Evolutionary conservation across 495 filamentous ascomycete genomes (phyloP).

Genomic region (Neurospora sp.): DNA sequence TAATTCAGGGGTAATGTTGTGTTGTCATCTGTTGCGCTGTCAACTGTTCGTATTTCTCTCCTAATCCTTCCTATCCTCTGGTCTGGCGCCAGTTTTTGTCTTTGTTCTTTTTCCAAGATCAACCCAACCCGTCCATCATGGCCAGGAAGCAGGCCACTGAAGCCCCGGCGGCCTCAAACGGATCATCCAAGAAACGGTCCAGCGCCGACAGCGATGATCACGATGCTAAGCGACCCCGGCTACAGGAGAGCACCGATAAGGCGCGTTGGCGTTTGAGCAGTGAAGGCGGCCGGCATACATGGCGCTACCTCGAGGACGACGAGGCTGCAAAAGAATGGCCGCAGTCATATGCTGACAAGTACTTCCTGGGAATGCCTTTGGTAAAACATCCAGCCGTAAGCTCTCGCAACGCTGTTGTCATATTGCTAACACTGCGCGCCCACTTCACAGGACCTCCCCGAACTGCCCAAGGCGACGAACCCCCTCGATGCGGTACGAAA

Average conservation of each 20-base stretch:
- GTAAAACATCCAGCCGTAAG: slow-evolving; percentile 11
- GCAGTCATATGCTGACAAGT: slow-evolving; percentile 74
- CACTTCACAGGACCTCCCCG: slow-evolving; percentile 53
- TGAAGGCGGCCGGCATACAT: slow-evolving; percentile 77
- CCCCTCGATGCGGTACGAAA: slow-evolving; percentile 72
- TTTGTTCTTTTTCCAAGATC: not conserved
- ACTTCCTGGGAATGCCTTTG: slow-evolving; percentile 58
- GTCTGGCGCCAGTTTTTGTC: not conserved
- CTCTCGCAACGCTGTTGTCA: not conserved
- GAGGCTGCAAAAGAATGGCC: slow-evolving; percentile 70
- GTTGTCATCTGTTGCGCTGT: not conserved
- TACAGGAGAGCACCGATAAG: slow-evolving; percentile 56
- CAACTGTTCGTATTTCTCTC: not conserved
- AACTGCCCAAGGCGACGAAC: slow-evolving; percentile 56
- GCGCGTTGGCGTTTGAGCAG: slow-evolving; percentile 75
- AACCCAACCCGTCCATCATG: slow-evolving; percentile 3
- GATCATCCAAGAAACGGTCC: slow-evolving; percentile 23
- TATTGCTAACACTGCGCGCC: not conserved
- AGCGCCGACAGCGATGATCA: slow-evolving; percentile 10
- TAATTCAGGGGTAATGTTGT: not conserved
- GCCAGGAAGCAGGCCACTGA: slow-evolving; percentile 8
- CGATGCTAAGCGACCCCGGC: slow-evolving; percentile 23
- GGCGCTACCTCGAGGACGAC: slow-evolving; percentile 82
- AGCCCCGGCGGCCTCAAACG: slow-evolving; percentile 7
- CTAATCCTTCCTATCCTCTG: not conserved